Evolutionary conservation across 805 yeast genomes (phyloP).

Genomic region (Metschnikowia continentalis): DNA sequence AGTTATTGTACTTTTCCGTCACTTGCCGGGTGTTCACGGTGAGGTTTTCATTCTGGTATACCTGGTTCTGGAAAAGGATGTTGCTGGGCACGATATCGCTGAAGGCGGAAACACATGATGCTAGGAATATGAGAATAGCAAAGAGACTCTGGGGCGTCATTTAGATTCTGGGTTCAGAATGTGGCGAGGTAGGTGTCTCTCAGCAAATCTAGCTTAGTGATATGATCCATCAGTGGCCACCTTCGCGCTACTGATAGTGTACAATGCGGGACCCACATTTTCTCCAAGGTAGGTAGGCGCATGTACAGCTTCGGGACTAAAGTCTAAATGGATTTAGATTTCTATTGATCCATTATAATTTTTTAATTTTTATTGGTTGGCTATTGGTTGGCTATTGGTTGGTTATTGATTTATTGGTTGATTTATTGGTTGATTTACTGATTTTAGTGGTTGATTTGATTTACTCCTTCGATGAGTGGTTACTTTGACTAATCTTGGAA

Average conservation of each 20-base stretch:
- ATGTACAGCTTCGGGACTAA: no score
- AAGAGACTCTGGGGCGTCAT: neutral
- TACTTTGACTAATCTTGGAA: no score
- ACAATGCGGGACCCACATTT: neutral
- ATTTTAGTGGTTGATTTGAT: no score
- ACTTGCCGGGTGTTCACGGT: neutral
- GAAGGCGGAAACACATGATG: neutral
- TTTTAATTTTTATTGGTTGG: no score
- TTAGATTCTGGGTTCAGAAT: neutral
- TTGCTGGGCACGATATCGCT: neutral
- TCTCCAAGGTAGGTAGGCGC: no score
- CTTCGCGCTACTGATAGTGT: constrained; percentile 3
- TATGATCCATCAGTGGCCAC: neutral
- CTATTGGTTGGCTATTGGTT: no score
- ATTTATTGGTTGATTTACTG: no score
- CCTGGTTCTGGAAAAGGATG: neutral
- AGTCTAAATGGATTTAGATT: no score
- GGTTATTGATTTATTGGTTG: no score
- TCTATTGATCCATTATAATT: no score
- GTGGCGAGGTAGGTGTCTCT: neutral
- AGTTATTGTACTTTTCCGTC: neutral
- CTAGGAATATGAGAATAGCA: neutral
- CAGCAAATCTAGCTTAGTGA: neutral
- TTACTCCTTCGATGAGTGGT: no score
- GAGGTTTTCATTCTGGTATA: neutral